phyloP scores from a whole-genome alignment of 768 basidiomycete species.

The Peribolospora kevripleyi region DNA sequence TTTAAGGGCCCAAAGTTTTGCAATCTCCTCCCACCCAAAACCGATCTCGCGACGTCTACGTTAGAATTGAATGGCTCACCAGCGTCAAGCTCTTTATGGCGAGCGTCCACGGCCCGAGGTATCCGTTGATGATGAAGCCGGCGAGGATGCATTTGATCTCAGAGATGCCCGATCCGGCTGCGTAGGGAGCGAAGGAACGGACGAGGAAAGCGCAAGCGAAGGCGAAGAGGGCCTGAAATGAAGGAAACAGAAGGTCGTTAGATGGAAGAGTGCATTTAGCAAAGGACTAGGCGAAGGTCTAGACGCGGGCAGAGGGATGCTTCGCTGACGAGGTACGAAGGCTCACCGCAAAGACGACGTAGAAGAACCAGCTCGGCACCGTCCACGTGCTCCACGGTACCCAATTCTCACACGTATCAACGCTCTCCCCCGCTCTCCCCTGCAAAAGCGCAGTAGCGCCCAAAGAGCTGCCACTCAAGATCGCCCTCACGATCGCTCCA shows the following conservation, averaged over 20 bases:
- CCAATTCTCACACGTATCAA: constrained; percentile 52
- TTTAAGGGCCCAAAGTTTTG: background rate
- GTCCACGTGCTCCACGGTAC: constrained; percentile 54
- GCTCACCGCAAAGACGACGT: constrained; percentile 70
- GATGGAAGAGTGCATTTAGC: background rate
- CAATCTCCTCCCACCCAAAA: constrained; percentile 4
- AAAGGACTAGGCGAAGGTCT: background rate
- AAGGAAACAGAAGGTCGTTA: background rate
- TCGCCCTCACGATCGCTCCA: too few relatives aligned
- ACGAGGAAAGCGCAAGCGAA: constrained; percentile 77
- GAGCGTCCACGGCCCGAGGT: constrained; percentile 68
- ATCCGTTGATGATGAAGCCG: constrained; percentile 93
- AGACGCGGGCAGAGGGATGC: background rate
- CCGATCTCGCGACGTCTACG: background rate
- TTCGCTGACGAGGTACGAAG: background rate
- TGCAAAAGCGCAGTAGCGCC: too few relatives aligned
- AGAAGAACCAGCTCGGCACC: constrained; percentile 51
- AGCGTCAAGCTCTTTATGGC: constrained; percentile 81
- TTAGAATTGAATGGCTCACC: constrained; percentile 26
- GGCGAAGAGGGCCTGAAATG: constrained; percentile 43
- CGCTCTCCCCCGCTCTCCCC: too few relatives aligned
- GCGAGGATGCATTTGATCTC: constrained; percentile 97
- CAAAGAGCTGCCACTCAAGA: too few relatives aligned
- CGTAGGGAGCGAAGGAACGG: constrained; percentile 66
- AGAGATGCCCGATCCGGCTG: constrained; percentile 91